Base-by-base conservation (phyloP, 345 rosid species). In the Rhodamnia rubescens region DNA sequence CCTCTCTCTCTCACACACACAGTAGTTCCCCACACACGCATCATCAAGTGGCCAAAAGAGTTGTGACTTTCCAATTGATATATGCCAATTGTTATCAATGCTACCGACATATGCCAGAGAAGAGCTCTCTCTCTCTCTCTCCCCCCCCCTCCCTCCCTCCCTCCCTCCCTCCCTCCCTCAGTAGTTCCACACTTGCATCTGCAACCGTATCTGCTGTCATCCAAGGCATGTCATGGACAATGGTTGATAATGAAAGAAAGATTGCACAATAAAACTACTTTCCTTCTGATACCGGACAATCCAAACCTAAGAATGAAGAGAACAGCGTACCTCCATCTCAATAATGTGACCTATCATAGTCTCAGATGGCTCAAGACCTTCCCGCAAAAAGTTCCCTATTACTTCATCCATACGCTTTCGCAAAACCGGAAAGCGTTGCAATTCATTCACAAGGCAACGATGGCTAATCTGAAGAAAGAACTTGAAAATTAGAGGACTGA, bases 331-430 rank as follows among this genome's bases (percentile, higher is more conserved):
- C 97, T 97, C 99, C 97, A 95, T 97, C 87, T 95, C 98, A 86
- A 95, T 91, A 86, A 97, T 91, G 87, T 94, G 96, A 44, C 95
- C 94, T 85, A 97, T 95, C 99, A 97, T 97, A 86, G 94, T 92
- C 87, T 97, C 97, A 7, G 98, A 91, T 42, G 98, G 99, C 85
- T 94, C 96, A 89, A 97, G 98, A 84, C 99, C 98, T 87, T 93
- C 98, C 64, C 94, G 93, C 86, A 95, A 90, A 87, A 97, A 97
- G 86, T 93, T 90, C 54, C 98, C 95, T 11, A 93, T 91, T 87
- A 97, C 99, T 92, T 97, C 98, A 88, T 97, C 99, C 95, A 95
- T 95, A 64, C 97, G 94, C 92, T 88, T 97, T 88, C 98, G 92
- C 84, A 97, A 90, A 89, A 95, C 91, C 59, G 98, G 98, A 91